Percentiles rank a stretch among this genome's conserved stretches.
These are phyloP conservation scores for Aegilops sharonensis DNA, from an alignment of 176 grass and related monocot genomes.

Conservation along the genomic window DNA sequence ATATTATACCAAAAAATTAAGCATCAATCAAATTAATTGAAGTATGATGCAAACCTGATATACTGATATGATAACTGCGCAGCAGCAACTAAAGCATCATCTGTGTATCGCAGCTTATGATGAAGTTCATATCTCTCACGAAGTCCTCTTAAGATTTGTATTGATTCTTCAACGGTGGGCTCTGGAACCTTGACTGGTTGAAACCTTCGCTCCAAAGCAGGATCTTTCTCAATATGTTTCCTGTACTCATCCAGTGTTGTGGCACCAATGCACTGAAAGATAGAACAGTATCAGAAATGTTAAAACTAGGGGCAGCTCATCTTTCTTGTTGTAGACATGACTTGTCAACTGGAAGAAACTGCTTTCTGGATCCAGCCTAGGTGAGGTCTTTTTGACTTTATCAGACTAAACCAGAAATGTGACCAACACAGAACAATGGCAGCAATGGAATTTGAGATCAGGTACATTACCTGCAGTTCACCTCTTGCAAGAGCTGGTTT, in stretches of 20 bases:
- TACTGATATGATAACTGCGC: slow-evolving; percentile 94
- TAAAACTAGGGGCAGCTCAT: slow-evolving; percentile 3
- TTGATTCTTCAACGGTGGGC: slow-evolving; percentile 97
- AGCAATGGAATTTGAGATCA: slow-evolving; percentile 8
- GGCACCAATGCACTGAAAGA: slow-evolving; percentile 91
- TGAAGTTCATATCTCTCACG: slow-evolving; percentile 96
- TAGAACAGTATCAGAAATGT: slow-evolving; percentile 27
- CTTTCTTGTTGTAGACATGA: neutral
- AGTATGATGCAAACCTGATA: slow-evolving; percentile 60
- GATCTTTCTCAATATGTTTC: slow-evolving; percentile 99
- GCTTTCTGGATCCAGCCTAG: neutral
- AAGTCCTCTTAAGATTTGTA: slow-evolving; percentile 92
- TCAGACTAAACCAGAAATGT: neutral
- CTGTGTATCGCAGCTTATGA: slow-evolving; percentile 90
- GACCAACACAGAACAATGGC: neutral
- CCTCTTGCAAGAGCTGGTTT: slow-evolving; percentile 99
- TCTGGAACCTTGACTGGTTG: slow-evolving; percentile 97
- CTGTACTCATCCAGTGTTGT: slow-evolving; percentile 96
- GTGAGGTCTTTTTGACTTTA: neutral
- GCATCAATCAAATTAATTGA: neutral
- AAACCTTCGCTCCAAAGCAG: slow-evolving; percentile 91
- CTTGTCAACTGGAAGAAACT: neutral
- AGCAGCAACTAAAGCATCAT: slow-evolving; percentile 85
- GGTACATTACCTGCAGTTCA: slow-evolving; percentile 81
- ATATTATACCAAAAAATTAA: neutral